These are phyloP conservation scores for Piromyces sp. DNA, from an alignment of 192 early-diverging fungal genomes.

Conservation along the genomic window DNA sequence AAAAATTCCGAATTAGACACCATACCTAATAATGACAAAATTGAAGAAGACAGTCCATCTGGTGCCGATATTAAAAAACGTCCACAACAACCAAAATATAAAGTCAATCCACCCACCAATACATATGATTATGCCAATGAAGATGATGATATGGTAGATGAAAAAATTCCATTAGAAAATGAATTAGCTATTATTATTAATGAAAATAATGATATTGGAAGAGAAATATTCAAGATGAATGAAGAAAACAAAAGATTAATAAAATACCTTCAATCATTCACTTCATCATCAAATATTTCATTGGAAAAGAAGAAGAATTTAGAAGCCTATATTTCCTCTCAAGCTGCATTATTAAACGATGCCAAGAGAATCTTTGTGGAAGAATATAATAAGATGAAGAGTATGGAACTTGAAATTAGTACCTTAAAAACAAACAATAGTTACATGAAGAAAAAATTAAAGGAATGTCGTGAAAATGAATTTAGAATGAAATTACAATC, in stretches of 20 bases:
- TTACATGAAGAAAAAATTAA: neutral
- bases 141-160: neutral
- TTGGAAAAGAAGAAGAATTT: neutral
- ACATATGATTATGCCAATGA: neutral
- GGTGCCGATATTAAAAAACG: too few relatives aligned
- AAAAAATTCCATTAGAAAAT: neutral
- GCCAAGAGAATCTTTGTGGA: neutral
- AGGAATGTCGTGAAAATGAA: neutral
- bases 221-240: neutral
- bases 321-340: neutral
- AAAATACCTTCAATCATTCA: neutral
- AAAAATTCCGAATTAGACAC: too few relatives aligned
- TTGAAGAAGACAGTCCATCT: too few relatives aligned
- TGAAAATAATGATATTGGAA: neutral
- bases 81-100: too few relatives aligned
- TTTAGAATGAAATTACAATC: neutral
- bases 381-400: neutral
- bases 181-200: neutral
- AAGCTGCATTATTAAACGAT: neutral
- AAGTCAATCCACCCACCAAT: neutral
- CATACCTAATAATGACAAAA: too few relatives aligned
- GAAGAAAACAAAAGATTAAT: neutral
- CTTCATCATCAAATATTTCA: neutral
- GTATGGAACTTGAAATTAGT: neutral
- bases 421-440: neutral